Base-by-base conservation (phyloP, 2,329 filamentous ascomycete genomes). In the Hymenoscyphus fructigenus region DNA sequence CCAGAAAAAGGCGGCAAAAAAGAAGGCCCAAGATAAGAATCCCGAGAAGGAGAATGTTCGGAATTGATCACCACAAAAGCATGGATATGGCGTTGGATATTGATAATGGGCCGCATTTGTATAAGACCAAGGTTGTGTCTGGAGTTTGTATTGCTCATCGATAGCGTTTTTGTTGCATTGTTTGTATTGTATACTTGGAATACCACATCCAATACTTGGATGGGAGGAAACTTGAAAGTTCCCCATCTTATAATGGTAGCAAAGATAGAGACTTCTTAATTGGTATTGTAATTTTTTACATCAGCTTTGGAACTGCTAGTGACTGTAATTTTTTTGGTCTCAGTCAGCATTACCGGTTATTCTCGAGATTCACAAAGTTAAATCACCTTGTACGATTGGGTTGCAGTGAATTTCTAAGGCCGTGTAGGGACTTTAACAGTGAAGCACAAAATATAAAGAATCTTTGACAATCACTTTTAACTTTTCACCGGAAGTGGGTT, bases 1-100 rank as follows among this genome's bases (percentile, higher is more conserved):
- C 59, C 67, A 70, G 61, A 76, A 75, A 57, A 68, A 68, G 57
- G 72, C 72, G 7, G 72, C 74, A 47, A 75, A 75, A 65, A 72
- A 61, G 56, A 70, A 64, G 56, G 55, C 61, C 10, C 67, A 69
- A 29, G 28, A 28, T 34, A 32, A 14, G 28, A 29, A 57, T 23
- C 9, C 59, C 55, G 66, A 61, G 6, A 60, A 38, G 9, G 72
- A 74, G 60, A 74, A 74, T 47, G 59, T 70, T n/a, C 17, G 26
- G 29, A 34, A 29, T 57, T 57, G 55, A 57, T 57, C 55, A 57
- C 34, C 28, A n/a, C 26, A 14, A 53, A 53, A 53, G 20, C 47
- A 53, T 53, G 20, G n/a, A 53, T 20, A 50, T 26, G 47, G 47
- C 47, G 47, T 53, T 53, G 47, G 47, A 12, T 34, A 34, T 57